Evolutionary conservation across 2,329 filamentous ascomycete species (phyloP), one percentile per base, ranked within the genome.

Genomic region (Stachybotrys chlorohalonatus): DNA sequence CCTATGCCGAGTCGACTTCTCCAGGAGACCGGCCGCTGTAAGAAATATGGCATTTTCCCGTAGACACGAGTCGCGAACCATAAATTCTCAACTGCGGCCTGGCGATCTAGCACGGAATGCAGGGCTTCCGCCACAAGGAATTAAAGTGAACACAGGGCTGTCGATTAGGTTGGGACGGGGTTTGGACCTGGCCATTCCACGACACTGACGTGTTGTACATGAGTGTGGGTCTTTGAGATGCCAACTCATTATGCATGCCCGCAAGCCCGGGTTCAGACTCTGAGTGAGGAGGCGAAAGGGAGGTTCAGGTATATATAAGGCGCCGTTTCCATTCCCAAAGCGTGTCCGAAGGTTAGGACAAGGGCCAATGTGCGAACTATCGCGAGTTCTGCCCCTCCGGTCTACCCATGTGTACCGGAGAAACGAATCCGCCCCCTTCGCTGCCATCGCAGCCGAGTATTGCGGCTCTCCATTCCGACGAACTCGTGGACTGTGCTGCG

Each of bases 201-300:
- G 52, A 30, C 46, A 54, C 55, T 57, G 57, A 63, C 52, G 59
- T 62, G 59, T 60, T 61, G 59, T 59, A 61, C 58, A 56, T 60
- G 57, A 61, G 61, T 63, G 63, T 63, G 59, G 56, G 59, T 55
- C 59, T 24, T 24, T 24, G 63, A 55, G 61, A 46, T 64, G 63
- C 63, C 63, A 64, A 53, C 58, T 64, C 63, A 64, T 59, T 62
- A 56, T 64, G 63, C 63, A 63, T 63, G 61, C 56, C 51, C 53
- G 52, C 55, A 55, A 55, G 54, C 55, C 52, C 55, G 52, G 52
- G 47, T 31, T 55, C 56, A 53, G 47, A 11, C 17, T n/a, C 15
- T 47, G 7, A 8, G n/a, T 42, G 55, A 54, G 57, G 55, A 58
- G 58, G 54, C 56, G 52, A 52, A 52, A 55, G 57, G 54, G 17